These are phyloP conservation scores for Wickerhamiella sergipiensis DNA, from an alignment of 805 yeast genomes.

Conservation along the genomic window DNA sequence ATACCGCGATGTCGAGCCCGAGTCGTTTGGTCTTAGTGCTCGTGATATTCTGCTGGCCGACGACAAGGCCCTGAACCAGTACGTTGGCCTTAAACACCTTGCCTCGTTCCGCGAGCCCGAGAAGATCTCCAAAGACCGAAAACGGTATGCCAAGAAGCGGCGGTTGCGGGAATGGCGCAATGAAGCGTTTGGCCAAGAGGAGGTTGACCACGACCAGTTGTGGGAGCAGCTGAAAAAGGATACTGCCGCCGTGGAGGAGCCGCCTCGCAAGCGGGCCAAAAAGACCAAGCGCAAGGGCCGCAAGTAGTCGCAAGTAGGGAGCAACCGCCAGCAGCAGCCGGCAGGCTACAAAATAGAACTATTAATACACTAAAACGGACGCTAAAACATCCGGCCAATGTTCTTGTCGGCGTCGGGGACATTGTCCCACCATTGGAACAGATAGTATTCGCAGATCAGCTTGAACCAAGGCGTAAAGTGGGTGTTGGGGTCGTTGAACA, in stretches of 20 bases:
- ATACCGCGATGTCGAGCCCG: constrained; percentile 93
- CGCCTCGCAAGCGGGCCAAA: not conserved
- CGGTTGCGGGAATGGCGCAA: constrained; percentile 83
- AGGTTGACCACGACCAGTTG: constrained; percentile 24
- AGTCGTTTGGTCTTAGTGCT: constrained; percentile 70
- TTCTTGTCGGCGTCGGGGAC: constrained; percentile 8
- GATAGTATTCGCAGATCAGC: constrained; percentile 78
- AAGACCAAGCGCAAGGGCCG: constrained; percentile 2
- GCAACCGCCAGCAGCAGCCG: too few relatives aligned
- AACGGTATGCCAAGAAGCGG: constrained; percentile 71
- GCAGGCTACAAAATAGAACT: too few relatives aligned
- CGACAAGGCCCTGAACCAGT: constrained; percentile 72
- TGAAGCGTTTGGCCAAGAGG: constrained; percentile 54
- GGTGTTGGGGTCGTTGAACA: constrained; percentile 58
- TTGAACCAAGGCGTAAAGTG: constrained; percentile 97
- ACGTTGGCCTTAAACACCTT: constrained; percentile 76
- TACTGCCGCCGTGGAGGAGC: constrained; percentile 1
- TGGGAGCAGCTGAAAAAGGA: constrained; percentile 18
- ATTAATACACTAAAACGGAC: constrained; percentile 6
- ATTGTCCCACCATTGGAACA: constrained; percentile 83
- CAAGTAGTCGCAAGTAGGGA: too few relatives aligned
- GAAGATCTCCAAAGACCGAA: constrained; percentile 56
- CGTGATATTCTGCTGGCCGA: constrained; percentile 85
- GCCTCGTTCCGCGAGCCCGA: constrained; percentile 84
- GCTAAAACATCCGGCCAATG: constrained; percentile 16